Conservation (phyloP, 805 yeast genomes). For the Candida yuanshanica region DNA sequence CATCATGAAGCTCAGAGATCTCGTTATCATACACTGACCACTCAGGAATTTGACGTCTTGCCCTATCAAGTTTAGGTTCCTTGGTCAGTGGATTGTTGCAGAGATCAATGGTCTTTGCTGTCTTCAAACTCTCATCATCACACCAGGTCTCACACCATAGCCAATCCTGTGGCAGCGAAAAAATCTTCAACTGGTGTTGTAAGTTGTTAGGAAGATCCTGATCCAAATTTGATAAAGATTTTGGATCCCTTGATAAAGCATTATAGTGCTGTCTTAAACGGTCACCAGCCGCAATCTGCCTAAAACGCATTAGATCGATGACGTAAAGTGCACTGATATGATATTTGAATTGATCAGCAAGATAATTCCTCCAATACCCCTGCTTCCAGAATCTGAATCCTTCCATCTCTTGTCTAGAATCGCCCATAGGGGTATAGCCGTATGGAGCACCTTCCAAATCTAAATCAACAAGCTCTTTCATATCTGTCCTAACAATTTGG, state of each 20-base stretch:
- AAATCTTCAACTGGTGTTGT: slow-evolving; percentile 62
- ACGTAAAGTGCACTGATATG: slow-evolving; percentile 84
- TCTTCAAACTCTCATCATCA: slow-evolving; percentile 48
- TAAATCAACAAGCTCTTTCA: slow-evolving; percentile 58
- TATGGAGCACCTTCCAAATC: slow-evolving; percentile 81
- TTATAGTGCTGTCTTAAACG: slow-evolving; percentile 79
- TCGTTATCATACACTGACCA: slow-evolving; percentile 65
- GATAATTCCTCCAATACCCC: slow-evolving; percentile 77
- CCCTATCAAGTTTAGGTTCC: slow-evolving; percentile 72
- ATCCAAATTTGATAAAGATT: slow-evolving; percentile 75
- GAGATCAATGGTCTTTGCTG: slow-evolving; percentile 75
- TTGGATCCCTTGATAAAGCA: slow-evolving; percentile 68
- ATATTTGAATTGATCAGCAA: slow-evolving; percentile 49
- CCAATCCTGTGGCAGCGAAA: slow-evolving; percentile 78
- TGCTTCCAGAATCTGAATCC: slow-evolving; percentile 88
- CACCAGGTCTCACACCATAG: slow-evolving; percentile 96
- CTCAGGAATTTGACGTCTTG: slow-evolving; percentile 71
- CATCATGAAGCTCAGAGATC: slow-evolving; percentile 30
- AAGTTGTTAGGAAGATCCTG: slow-evolving; percentile 92
- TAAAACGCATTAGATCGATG: slow-evolving; percentile 65
- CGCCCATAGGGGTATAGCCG: slow-evolving; percentile 85
- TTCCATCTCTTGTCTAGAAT: slow-evolving; percentile 71
- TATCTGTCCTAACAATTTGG: slow-evolving; percentile 71
- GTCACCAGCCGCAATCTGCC: slow-evolving; percentile 72
- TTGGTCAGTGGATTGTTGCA: slow-evolving; percentile 81